Evolutionary conservation across 2,329 filamentous ascomycete species (phyloP).

Genomic region (Aspergillus pseudoglaucus): DNA sequence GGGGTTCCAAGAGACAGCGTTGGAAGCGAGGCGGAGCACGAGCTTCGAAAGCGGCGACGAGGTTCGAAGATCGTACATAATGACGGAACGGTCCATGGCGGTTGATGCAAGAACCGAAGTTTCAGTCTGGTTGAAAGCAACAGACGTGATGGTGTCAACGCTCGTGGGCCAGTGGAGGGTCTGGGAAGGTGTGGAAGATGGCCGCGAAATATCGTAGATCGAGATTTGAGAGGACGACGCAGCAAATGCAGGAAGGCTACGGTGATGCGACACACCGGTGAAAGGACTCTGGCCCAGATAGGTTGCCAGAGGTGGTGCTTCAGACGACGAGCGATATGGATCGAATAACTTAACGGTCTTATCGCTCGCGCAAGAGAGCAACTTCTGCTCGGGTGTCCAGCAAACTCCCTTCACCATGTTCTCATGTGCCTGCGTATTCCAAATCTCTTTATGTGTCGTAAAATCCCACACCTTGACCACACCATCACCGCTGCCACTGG

Average conservation of each 20-base stretch:
- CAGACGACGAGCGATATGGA: conserved; percentile 67
- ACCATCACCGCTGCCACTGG: conserved; percentile 83
- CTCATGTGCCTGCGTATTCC: conserved; percentile 77
- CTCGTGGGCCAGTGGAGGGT: conserved; percentile 80
- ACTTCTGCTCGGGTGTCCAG: conserved; percentile 79
- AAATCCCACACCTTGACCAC: conserved; percentile 91
- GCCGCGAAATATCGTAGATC: conserved; percentile 79
- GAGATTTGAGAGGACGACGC: conserved; percentile 68
- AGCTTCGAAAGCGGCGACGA: conserved; percentile 75
- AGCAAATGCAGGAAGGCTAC: conserved; percentile 71
- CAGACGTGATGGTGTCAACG: conserved; percentile 80
- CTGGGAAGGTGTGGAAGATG: conserved; percentile 70
- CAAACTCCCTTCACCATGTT: conserved; percentile 88
- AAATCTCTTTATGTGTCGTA: conserved; percentile 64
- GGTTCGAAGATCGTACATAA: conserved; percentile 88
- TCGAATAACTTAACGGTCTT: conserved; percentile 86
- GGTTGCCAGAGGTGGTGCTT: conserved; percentile 68
- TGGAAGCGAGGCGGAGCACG: conserved; percentile 73
- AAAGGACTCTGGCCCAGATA: conserved; percentile 81
- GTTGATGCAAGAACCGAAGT: conserved; percentile 83
- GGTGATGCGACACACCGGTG: conserved; percentile 76
- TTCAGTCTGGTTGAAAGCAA: conserved; percentile 90
- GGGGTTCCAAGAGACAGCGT: conserved; percentile 85
- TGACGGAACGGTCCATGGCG: conserved; percentile 75
- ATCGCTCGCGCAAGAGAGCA: conserved; percentile 82